These are phyloP conservation scores for Inonotus hispidus DNA, from an alignment of 1,284 basidiomycete species.

Conservation along the genomic window DNA sequence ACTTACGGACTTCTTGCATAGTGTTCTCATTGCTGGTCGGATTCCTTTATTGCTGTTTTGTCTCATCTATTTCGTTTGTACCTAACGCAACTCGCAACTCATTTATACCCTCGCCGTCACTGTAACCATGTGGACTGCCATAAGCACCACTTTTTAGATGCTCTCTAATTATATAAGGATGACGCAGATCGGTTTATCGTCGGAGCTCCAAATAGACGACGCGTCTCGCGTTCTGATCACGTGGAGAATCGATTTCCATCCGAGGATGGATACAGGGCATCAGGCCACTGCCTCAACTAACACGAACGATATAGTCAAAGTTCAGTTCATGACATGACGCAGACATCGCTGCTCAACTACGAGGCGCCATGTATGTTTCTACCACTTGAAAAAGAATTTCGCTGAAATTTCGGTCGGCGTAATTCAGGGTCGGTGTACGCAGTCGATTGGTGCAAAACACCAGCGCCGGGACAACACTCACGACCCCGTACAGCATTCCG, in stretches of 20 bases:
- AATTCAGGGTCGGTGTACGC: slow-evolving; percentile 73
- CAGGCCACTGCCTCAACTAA: too few species aligned
- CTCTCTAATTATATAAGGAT: too few species aligned
- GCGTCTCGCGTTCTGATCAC: not conserved
- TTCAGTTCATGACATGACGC: slow-evolving; percentile 14
- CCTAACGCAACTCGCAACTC: not conserved
- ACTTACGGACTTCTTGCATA: not conserved
- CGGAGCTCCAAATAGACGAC: not conserved
- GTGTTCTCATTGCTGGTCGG: not conserved
- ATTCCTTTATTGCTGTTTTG: not conserved
- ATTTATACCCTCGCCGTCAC: not conserved
- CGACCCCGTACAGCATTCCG: slow-evolving; percentile 75
- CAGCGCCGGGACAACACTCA: slow-evolving; percentile 63
- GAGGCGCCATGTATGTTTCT: slow-evolving; percentile 25
- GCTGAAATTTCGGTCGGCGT: not conserved
- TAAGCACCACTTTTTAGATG: not conserved
- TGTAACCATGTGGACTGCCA: not conserved
- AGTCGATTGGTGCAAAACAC: slow-evolving; percentile 80
- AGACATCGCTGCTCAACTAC: slow-evolving; percentile 25
- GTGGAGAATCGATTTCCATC: not conserved
- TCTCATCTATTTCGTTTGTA: not conserved
- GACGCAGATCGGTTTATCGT: not conserved
- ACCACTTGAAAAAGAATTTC: not conserved
- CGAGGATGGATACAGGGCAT: too few species aligned
- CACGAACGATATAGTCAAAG: not conserved